phyloP scores from a whole-genome alignment of 352 stramenopile genomes.

The Globisporangium radiosum region DNA sequence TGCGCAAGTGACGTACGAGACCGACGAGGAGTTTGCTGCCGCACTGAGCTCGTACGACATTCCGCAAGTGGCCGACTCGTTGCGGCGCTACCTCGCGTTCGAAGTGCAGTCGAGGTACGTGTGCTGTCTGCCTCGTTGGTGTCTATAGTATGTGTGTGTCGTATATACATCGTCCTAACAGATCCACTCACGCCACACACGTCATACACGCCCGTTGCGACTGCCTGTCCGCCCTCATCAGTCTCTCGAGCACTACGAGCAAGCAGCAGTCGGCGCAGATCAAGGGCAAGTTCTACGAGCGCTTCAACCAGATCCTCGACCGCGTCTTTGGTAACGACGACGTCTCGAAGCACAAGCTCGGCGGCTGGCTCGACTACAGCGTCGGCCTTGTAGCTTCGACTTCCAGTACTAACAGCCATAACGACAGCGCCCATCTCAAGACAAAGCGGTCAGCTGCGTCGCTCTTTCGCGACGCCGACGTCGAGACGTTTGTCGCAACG shows the following conservation, averaged over 20 bases:
- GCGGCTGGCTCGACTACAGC: conserved; percentile 82
- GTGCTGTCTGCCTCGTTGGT: not conserved
- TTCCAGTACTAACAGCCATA: not conserved
- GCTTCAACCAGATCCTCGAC: conserved; percentile 81
- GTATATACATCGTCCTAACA: not conserved
- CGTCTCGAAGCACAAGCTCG: conserved; percentile 71
- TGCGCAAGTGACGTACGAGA: conserved; percentile 40
- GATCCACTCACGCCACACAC: too few relatives aligned
- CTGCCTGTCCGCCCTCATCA: conserved; percentile 2
- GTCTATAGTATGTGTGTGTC: conserved; percentile 1
- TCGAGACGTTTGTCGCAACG: conserved; percentile 43
- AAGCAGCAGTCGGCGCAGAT: conserved; percentile 77
- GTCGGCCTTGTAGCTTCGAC: conserved; percentile 21
- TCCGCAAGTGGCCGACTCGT: conserved; percentile 38
- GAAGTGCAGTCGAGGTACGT: conserved; percentile 62
- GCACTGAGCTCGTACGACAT: conserved; percentile 67
- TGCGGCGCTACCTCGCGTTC: conserved; percentile 60
- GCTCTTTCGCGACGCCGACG: conserved; percentile 37
- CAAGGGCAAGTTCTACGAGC: conserved; percentile 80
- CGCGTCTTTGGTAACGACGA: conserved; percentile 70
- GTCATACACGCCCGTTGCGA: not conserved
- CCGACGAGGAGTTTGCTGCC: conserved; percentile 64
- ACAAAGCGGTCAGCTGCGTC: conserved; percentile 31
- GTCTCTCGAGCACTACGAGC: conserved; percentile 36
- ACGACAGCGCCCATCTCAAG: conserved; percentile 22